Conservation (phyloP, 129 eudicot genomes). For the Tagetes patula region DNA sequence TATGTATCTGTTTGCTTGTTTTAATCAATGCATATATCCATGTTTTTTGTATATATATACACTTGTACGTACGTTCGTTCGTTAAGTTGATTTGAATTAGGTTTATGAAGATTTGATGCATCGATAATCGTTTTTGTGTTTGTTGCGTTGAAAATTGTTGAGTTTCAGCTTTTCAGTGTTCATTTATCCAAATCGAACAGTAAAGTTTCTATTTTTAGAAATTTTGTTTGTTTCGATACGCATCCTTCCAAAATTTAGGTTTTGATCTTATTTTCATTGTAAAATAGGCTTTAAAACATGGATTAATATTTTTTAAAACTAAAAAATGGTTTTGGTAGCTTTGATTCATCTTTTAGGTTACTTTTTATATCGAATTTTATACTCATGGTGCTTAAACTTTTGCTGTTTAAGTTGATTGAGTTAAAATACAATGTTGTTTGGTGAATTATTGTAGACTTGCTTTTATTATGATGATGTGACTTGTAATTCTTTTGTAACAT, state of each 20-base stretch:
- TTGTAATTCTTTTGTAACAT: not conserved
- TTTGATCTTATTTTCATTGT: not conserved
- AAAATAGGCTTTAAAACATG: not conserved
- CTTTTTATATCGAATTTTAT: not conserved
- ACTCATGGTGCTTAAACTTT: not conserved
- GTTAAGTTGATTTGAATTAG: conserved; percentile 4
- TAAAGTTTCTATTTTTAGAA: conserved; percentile 27
- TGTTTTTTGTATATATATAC: not conserved
- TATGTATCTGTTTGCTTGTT: not conserved
- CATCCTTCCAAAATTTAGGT: conserved; percentile 14
- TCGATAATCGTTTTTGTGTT: conserved; percentile 29
- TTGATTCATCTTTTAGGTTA: conserved; percentile 17
- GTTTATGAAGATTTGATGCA: conserved; percentile 3
- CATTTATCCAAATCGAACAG: conserved; percentile 24
- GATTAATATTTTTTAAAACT: not conserved
- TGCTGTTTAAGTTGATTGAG: not conserved
- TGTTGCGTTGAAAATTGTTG: not conserved
- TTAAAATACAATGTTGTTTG: conserved; percentile 2
- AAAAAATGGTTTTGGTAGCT: conserved; percentile 6
- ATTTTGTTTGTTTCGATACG: conserved; percentile 18
- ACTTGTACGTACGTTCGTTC: not conserved
- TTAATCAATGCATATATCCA: not conserved
- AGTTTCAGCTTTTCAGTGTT: conserved; percentile 9
- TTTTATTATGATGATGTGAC: conserved; percentile 17
- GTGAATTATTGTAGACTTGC: conserved; percentile 13